Base-by-base conservation (phyloP, 305 asterid species). In the Stenogyne calaminthoides region DNA sequence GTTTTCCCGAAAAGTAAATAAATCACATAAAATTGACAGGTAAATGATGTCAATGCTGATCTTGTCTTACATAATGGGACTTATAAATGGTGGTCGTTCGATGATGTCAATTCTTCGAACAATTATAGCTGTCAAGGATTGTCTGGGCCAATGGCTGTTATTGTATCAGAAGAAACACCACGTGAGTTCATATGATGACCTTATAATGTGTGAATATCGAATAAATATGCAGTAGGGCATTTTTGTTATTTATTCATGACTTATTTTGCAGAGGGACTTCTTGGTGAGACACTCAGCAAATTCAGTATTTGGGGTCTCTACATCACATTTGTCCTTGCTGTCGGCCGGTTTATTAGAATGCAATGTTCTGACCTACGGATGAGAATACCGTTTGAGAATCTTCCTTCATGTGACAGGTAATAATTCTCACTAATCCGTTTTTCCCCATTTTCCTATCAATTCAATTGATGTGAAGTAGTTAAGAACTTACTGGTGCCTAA, bases 251-350 rank as follows among this genome's bases (percentile, higher is more conserved):
- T 34, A 80, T 71, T 54, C 27, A 16, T 64, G n/a, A 60, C 9
- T 58, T 29, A 6, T 25, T 29, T 78, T 76, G 5, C 88, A 95
- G 99, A 92, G 87, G 98, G 99, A 36, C 77, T 92, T 84, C 97
- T 95, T 36, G 99, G 99, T 19, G 98, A 92, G 40, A 95, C 97
- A 3, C 98, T 95, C 42, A 95, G 99, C 97, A 95, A 95, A 82
- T 95, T 90, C 91, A 92, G 97, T 73, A 95, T 92, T 64, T 95
- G 98, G 99, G 97, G 99, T 66, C 95, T 92, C 60, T 92, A 95
- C 84, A 92, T 95, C 77, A 95, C 99, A 49, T 95, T 95, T 71
- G 99, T 92, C 64, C 96, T 92, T 22, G 99, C 97, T n/a, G 99
- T 95, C 71, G 99, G 99, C 65, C 92, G 98, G 70, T 95, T 92